Base-by-base conservation (phyloP, 768 basidiomycete genomes). In the Epithele typhae region DNA sequence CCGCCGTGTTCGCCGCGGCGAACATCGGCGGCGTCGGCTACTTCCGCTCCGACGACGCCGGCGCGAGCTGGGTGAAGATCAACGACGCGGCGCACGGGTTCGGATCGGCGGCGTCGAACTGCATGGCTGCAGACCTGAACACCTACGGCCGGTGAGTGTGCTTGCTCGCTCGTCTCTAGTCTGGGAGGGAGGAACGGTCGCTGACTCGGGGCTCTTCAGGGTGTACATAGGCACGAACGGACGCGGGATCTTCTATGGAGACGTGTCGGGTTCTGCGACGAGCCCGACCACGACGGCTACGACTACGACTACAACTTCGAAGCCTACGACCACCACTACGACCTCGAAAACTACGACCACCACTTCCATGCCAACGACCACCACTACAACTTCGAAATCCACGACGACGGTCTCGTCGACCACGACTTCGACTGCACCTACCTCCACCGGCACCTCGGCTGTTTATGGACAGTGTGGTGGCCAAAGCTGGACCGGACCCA, bases 141-240 rank as follows among this genome's bases (percentile, higher is more conserved):
- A 67, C 71, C 25, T 78, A 80, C 53, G 77, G 78, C 40, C 71
- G 79, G 79, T 78, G 40, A 54, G 70, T 57, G 2, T 35, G 5
- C n/a, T n/a, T n/a, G n/a, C n/a, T n/a, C n/a, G n/a, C 4, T 25
- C 3, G n/a, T 8, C 17, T 8, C 10, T 18, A 9, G 21, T 9
- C 9, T n/a, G n/a, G n/a, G n/a, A n/a, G n/a, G n/a, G n/a, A 3
- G 17, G n/a, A 38, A 2, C 25, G 23, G n/a, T 21, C 3, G 23
- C 25, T n/a, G n/a, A n/a, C n/a, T 46, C 23, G 33, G 19, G 23
- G 40, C 19, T 17, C 17, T 21, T n/a, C 45, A 79, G 79, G 9
- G 77, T 79, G 0, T 82, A 82, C 51, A 71, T 81, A 32, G 79
- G 79, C 5, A 82, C 79, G 5, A 80, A 81, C 53, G 79, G 79